Evolutionary conservation across 176 grass and related monocot genomes (phyloP), one percentile per base, ranked within the genome.

Genomic region (Oryza australiensis): DNA sequence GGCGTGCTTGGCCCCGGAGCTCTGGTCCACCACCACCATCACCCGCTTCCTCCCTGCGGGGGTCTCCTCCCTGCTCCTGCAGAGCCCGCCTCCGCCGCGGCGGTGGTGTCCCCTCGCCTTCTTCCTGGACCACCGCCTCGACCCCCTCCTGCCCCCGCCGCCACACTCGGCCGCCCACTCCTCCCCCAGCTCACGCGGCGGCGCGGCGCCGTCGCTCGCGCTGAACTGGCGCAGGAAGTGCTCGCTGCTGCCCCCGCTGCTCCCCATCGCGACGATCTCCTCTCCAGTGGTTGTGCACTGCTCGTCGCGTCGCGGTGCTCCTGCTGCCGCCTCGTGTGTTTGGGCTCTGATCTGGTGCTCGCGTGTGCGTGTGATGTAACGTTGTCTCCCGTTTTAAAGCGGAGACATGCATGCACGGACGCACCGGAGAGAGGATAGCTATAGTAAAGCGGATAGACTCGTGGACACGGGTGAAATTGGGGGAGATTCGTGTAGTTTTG

Each of bases 1-100:
- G 80, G 93, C 93, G 82, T 99, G 88, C 93, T 92, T 95, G 24
- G 96, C 87, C 24, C 91, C 77, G 30, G 79, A 83, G 87, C 91
- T 96, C 57, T 94, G 85, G 71, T 99, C 96, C 60, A 99, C 88
- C 86, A 99, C 93, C 73, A 99, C 97, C 89, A 99, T 89, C 64
- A 94, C 89, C 57, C 89, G 85, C 87, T 94, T 99, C 82, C 90
- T 93, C 57, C 82, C 91, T 16, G 70, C 75, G 0, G 74, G 73
- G 7, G 83, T 62, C 76, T 87, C 82, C 75, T 79, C 53, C 83
- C 67, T 24, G 40, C 57, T 37, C 41, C 74, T 29, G 79, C 83
- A 77, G 73, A 76, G 86, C 87, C 76, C 88, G 60, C 78, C 46
- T 12, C 77, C 86, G 34, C 86, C 75, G 26, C 86, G 60, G 79